Evolutionary conservation across 441 rosid genomes (phyloP), one percentile per base, ranked within the genome.

Genomic region (Populus tomentosa): DNA sequence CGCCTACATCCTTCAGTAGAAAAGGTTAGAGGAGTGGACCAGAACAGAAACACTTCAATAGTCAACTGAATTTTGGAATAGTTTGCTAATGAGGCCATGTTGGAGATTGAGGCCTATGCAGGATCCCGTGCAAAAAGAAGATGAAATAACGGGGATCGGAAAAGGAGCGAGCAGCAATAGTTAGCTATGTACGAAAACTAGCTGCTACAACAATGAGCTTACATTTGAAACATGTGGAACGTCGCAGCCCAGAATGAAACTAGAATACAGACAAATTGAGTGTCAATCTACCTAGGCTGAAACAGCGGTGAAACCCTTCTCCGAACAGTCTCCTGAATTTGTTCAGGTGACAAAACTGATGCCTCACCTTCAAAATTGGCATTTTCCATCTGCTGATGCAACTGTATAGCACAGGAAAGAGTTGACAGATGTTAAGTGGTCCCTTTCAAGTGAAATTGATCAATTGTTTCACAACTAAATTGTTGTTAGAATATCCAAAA

Each of bases 251-350:
- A 10, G 11, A 50, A 28, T n/a, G 10, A 36, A 74, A 73, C 61
- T 11, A 26, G n/a, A 50, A 14, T 23, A 63, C 59, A 10, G 62
- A 26, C 5, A 38, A 56, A 18, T 6, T 6, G 53, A 23, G 59
- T 56, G 21, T 21, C 67, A 32, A 62, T 56, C 81, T 84, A 86
- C 76, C 82, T 80, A 32, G 84, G 88, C 64, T 53, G 80, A 79
- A 88, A 89, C 64, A 87, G 80, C 64, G 97, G 94, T 4, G 96
- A 90, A 10, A 85, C 90, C 77, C 88, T 90, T 78, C 92, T 87
- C 65, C 82, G 81, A 62, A 85, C 90, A 23, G 88, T 86, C 85
- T 88, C 96, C 53, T 87, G 88, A 79, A 90, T 85, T 81, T 90
- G 86, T 61, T 90, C 96, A 3, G 75, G 7, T 32, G 96, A 83